Evolutionary conservation across 306 rosid genomes (phyloP).

Genomic region (Alnus glutinosa): DNA sequence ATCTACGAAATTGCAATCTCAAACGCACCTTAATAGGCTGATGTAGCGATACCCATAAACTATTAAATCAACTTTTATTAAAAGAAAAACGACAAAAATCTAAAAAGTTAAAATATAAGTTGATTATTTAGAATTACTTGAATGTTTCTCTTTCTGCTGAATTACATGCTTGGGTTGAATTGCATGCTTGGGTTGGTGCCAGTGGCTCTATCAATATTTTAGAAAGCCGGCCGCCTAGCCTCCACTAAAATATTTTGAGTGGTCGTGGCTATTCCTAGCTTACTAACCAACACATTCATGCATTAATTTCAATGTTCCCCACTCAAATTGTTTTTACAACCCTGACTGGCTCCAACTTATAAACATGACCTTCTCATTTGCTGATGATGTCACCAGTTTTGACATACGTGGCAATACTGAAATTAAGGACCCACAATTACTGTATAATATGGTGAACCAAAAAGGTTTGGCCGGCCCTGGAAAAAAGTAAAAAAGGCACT

Average conservation of each 20-base stretch:
- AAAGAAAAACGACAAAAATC: too few relatives aligned
- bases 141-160: too few relatives aligned
- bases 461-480: neutral
- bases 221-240: neutral
- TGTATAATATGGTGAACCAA: neutral
- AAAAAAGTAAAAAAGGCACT: neutral
- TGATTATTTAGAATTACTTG: too few relatives aligned
- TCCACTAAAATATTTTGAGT: slow-evolving; percentile 1
- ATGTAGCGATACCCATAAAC: too few relatives aligned
- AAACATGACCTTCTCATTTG: neutral
- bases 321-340: neutral
- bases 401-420: neutral
- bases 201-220: neutral
- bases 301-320: neutral
- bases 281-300: neutral
- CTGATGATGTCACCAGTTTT: neutral
- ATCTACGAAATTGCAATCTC: too few relatives aligned
- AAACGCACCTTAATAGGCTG: too few relatives aligned
- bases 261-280: neutral
- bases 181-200: neutral
- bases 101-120: too few relatives aligned
- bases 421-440: neutral
- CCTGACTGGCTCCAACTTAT: neutral
- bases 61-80: too few relatives aligned
- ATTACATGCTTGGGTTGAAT: neutral